Evolutionary conservation across 2,329 filamentous ascomycete genomes (phyloP), one percentile per base, ranked within the genome.

Genomic region (Aspergillus pseudoglaucus): DNA sequence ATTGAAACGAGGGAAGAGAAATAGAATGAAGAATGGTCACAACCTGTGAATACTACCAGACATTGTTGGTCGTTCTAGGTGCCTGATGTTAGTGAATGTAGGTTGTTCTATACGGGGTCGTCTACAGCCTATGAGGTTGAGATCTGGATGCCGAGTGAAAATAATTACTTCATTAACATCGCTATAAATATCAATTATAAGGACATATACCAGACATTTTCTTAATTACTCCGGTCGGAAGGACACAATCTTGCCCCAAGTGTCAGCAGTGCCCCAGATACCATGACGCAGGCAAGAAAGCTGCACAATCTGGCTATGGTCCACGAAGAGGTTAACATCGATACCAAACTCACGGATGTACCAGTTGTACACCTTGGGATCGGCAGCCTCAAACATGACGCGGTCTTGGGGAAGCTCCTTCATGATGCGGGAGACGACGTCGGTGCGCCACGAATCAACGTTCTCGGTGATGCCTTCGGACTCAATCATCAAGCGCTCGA

Each of bases 401-500:
- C 71, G 74, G 51, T 80, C 76, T 9, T 64, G 51, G 0, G 76
- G 75, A 17, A 80, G 48, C 42, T 79, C 75, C 45, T 72, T 70
- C 61, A 80, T 64, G 39, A 80, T 77, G 23, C 61, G 60, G 37
- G 76, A 75, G 14, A 80, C 76, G 2, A 80, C 76, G 53, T 80
- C 77, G 2, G 75, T 80, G 47, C 75, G 65, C 78, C 78, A 80
- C 7, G 61, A 67, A 45, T 62, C 66, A 6, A 80, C 76, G 45
- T 80, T 80, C 64, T 80, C 77, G 0, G 77, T 80, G 53, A 81
- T 80, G 0, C 77, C 77, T 61, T 80, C 77, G n/a, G 75, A 79
- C 57, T 81, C 76, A 47, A 80, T 77, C 77, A 81, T 81, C 55
- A 80, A 67, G 7, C 76, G 65, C 59, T 80, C 76, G 3, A 81